Evolutionary conservation across 2,329 filamentous ascomycete genomes (phyloP).

Genomic region (Aspergillus intermedius): DNA sequence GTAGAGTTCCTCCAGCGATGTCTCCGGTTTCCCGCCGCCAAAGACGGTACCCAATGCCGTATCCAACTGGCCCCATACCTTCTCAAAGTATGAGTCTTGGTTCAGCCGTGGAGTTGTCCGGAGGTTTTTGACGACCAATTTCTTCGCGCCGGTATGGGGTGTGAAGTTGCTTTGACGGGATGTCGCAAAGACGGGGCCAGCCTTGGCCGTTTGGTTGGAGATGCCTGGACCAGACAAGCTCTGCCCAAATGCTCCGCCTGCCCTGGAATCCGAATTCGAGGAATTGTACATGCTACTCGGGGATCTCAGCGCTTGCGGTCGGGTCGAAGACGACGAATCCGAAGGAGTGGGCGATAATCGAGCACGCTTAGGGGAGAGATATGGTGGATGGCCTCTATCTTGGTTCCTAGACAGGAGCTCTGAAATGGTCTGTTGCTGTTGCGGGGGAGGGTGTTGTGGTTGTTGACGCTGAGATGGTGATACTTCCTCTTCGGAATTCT

Average conservation of each 20-base stretch:
- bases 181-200: slow-evolving; percentile 25
- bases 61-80: slow-evolving; percentile 67
- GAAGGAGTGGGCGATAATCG: slow-evolving; percentile 26
- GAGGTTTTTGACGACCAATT: slow-evolving; percentile 90
- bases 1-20: slow-evolving; percentile 84
- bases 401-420: slow-evolving; percentile 37
- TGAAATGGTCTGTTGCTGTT: slow-evolving; percentile 39
- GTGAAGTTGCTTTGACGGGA: slow-evolving; percentile 52
- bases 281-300: slow-evolving; percentile 52
- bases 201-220: slow-evolving; percentile 18
- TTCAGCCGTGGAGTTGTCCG: slow-evolving; percentile 58
- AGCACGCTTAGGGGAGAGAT: slow-evolving; percentile 36
- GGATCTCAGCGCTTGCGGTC: slow-evolving; percentile 14
- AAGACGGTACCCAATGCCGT: slow-evolving; percentile 70
- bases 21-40: slow-evolving; percentile 52
- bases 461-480: slow-evolving; percentile 14
- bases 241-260: slow-evolving; percentile 40
- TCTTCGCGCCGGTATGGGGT: slow-evolving; percentile 70
- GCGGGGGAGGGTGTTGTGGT: slow-evolving; percentile 20
- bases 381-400: slow-evolving; percentile 14
- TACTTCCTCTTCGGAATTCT: slow-evolving; percentile 29
- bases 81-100: slow-evolving; percentile 69
- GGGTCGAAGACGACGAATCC: slow-evolving; percentile 7
- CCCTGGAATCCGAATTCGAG: slow-evolving; percentile 32
- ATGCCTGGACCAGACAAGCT: slow-evolving; percentile 27